Conservation (phyloP, 371 early-diverging fungal genomes). For the Vittaforma corneae region DNA sequence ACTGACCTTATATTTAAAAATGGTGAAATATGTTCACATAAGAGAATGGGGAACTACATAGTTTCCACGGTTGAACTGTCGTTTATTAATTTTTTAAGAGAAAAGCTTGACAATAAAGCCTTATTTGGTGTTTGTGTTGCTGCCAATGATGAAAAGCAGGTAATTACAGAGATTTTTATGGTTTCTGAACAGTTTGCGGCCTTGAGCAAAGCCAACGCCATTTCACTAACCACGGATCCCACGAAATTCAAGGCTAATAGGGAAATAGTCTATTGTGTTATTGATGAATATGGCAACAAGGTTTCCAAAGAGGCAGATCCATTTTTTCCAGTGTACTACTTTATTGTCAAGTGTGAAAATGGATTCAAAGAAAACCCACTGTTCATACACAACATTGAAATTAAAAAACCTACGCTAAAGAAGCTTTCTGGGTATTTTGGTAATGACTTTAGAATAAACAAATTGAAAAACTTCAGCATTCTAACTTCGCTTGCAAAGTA, state of each 20-base stretch:
- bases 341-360: constrained; percentile 38
- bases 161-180: constrained; percentile 77
- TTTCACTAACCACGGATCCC: constrained; percentile 77
- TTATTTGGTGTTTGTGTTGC: constrained; percentile 61
- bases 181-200: constrained; percentile 78
- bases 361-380: constrained; percentile 32
- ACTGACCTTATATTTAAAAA: constrained; percentile 81
- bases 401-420: constrained; percentile 12
- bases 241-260: constrained; percentile 72
- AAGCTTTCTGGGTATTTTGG: constrained; percentile 42
- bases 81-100: constrained; percentile 66
- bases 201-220: constrained; percentile 75
- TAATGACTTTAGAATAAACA: constrained; percentile 28
- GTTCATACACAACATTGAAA: background rate
- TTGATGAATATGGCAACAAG: constrained; percentile 23
- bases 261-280: constrained; percentile 58
- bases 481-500: constrained; percentile 17
- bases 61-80: constrained; percentile 77
- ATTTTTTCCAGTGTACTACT: constrained; percentile 42
- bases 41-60: constrained; percentile 77
- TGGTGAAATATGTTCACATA: constrained; percentile 68
- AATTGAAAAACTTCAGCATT: constrained; percentile 36
- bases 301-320: constrained; percentile 24
- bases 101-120: constrained; percentile 64
- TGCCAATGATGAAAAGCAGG: constrained; percentile 63